A percentile compares a stretch with the other conserved stretches of the same genome.
phyloP scores from a whole-genome alignment of 371 early-diverging fungal genomes.

The Zopfochytrium polystomum region DNA sequence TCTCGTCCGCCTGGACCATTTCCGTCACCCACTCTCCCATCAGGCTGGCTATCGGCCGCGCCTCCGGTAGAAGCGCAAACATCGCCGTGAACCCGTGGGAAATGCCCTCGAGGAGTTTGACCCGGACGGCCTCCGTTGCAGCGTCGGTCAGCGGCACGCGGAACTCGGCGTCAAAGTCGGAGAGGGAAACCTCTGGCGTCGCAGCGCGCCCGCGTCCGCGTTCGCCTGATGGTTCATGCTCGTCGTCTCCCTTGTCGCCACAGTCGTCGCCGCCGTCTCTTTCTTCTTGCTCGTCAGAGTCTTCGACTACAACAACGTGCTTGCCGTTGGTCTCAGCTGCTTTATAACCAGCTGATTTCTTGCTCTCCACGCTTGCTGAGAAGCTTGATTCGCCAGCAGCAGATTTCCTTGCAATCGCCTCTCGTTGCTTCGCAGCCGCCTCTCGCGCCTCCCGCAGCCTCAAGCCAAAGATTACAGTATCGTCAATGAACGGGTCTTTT shows the following conservation, averaged over 20 bases:
- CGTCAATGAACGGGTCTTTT: too few species aligned
- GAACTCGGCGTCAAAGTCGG: not conserved
- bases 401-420: too few species aligned
- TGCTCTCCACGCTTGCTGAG: too few species aligned
- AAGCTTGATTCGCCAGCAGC: too few species aligned
- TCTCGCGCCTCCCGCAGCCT: slow-evolving; percentile 72
- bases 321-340: not conserved
- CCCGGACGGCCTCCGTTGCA: slow-evolving; percentile 45
- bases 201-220: too few species aligned
- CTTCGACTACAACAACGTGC: not conserved
- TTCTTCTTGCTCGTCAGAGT: not conserved
- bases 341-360: not conserved
- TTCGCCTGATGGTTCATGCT: not conserved
- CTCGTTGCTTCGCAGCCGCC: slow-evolving; percentile 44
- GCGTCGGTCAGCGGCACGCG: slow-evolving; percentile 7
- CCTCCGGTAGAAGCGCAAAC: slow-evolving; percentile 82
- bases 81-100: slow-evolving; percentile 91
- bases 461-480: slow-evolving; percentile 89
- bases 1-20: slow-evolving; percentile 28
- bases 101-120: slow-evolving; percentile 81
- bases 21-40: slow-evolving; percentile 72
- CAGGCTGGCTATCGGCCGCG: slow-evolving; percentile 61
- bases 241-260: not conserved
- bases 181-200: not conserved
- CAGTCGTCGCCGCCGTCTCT: not conserved